phyloP scores from a whole-genome alignment of 495 filamentous ascomycete species.

The Neurospora tetraspora region DNA sequence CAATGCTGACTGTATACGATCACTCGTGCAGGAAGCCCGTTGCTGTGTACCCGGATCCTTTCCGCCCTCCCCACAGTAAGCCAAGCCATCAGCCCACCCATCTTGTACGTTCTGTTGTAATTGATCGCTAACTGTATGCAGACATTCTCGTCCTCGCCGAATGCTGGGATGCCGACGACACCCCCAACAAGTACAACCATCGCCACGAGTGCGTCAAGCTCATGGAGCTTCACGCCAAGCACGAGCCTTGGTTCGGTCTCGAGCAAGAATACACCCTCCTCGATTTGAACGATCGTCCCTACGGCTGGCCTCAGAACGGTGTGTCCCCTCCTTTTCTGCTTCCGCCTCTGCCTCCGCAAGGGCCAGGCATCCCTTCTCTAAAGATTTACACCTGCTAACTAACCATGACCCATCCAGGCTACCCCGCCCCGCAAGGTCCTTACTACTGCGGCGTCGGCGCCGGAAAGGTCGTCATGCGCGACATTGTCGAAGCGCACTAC shows the following conservation, averaged over 20 bases:
- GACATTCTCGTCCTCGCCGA: slow-evolving; percentile 66
- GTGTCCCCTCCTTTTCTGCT: no score
- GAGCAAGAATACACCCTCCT: slow-evolving; percentile 67
- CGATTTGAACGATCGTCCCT: slow-evolving; percentile 69
- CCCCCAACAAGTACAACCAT: slow-evolving; percentile 94
- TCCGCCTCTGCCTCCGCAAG: no score
- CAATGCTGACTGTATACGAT: background rate
- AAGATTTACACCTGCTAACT: no score
- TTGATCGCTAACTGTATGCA: slow-evolving; percentile 18
- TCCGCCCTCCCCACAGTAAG: slow-evolving; percentile 46
- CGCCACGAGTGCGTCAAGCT: slow-evolving; percentile 49
- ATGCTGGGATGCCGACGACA: slow-evolving; percentile 88
- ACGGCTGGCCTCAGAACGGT: slow-evolving; percentile 65
- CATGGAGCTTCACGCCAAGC: slow-evolving; percentile 71
- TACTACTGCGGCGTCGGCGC: slow-evolving; percentile 97
- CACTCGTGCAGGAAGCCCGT: slow-evolving; percentile 45
- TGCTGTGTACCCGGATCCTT: slow-evolving; percentile 62
- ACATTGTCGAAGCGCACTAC: slow-evolving; percentile 95
- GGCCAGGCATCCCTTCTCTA: no score
- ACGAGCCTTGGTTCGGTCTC: slow-evolving; percentile 89
- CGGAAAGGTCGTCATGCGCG: slow-evolving; percentile 89
- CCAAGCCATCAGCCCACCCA: slow-evolving; percentile 27
- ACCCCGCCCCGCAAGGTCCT: slow-evolving; percentile 79
- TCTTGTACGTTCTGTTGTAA: slow-evolving; percentile 47
- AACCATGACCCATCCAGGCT: slow-evolving; percentile 47